Percentiles rank a stretch among this genome's conserved stretches.
Evolutionary conservation across 768 basidiomycete species (phyloP).

Genomic region (Psilocybe sp.): DNA sequence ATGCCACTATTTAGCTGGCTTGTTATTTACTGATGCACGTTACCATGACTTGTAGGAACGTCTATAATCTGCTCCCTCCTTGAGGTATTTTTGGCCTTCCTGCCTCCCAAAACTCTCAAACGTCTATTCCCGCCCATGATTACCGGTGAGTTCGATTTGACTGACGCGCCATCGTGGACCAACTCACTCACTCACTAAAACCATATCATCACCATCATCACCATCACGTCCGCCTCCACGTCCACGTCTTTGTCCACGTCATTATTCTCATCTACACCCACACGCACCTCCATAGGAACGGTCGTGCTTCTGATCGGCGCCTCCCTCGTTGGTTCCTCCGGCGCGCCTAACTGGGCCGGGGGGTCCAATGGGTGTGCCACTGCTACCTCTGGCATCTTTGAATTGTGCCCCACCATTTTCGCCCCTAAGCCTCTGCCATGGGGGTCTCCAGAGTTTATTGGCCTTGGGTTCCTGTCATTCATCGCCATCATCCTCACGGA

Average conservation of each 20-base stretch:
- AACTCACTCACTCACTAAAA: too few species aligned
- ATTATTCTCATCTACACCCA: background rate
- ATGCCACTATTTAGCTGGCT: background rate
- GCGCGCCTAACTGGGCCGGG: conserved; percentile 79
- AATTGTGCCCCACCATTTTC: conserved; percentile 64
- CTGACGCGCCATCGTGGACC: too few species aligned
- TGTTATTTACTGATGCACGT: background rate
- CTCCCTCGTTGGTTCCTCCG: conserved; percentile 68
- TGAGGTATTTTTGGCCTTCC: conserved; percentile 71
- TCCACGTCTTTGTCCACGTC: background rate
- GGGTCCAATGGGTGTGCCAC: conserved; percentile 67
- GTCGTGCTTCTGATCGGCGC: conserved; percentile 80
- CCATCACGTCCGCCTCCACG: too few species aligned
- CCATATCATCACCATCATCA: too few species aligned
- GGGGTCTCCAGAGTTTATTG: conserved; percentile 81
- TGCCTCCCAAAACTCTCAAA: conserved; percentile 55
- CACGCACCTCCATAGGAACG: conserved; percentile 42
- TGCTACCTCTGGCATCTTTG: conserved; percentile 61
- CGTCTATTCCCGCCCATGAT: conserved; percentile 77
- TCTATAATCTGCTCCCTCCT: conserved; percentile 74
- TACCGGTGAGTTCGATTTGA: conserved; percentile 42
- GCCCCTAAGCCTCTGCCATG: conserved; percentile 55
- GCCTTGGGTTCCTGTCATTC: conserved; percentile 82
- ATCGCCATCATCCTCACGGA: conserved; percentile 74
- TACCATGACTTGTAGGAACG: conserved; percentile 46